A percentile compares a stretch with the other conserved stretches of the same genome.
Evolutionary conservation across 2,329 filamentous ascomycete genomes (phyloP).

Genomic region (Beauveria scarabaeidicola): DNA sequence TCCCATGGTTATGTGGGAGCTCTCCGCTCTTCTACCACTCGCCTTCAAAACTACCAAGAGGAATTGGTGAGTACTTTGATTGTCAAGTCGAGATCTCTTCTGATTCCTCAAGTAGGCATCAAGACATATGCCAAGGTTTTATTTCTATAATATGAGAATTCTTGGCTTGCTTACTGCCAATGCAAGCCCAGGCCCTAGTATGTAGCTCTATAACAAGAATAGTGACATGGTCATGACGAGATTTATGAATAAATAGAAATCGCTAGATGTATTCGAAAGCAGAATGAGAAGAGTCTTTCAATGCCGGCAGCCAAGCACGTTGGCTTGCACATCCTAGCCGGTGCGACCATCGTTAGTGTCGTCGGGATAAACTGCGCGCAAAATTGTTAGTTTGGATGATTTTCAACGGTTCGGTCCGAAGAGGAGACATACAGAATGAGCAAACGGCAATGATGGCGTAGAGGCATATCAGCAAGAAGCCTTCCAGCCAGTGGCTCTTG

Average conservation of each 20-base stretch:
- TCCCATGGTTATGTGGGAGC: too few relatives aligned
- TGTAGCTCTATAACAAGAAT: not conserved
- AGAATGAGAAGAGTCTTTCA: not conserved
- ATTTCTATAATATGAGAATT: not conserved
- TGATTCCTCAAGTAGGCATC: not conserved
- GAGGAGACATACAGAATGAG: slow-evolving; percentile 46
- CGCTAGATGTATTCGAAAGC: not conserved
- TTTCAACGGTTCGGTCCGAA: not conserved
- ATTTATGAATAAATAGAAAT: not conserved
- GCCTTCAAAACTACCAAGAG: too few relatives aligned
- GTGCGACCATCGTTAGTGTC: not conserved
- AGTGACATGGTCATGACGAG: too few relatives aligned
- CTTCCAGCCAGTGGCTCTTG: slow-evolving; percentile 75
- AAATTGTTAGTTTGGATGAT: not conserved
- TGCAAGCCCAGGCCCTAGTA: not conserved
- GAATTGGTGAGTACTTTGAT: too few relatives aligned
- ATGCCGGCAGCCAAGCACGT: not conserved
- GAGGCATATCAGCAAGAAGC: slow-evolving; percentile 64
- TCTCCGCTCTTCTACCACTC: too few relatives aligned
- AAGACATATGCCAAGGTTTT: not conserved
- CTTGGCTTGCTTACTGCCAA: not conserved
- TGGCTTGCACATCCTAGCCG: not conserved
- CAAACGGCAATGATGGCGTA: slow-evolving; percentile 72
- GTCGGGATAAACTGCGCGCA: slow-evolving; percentile 1
- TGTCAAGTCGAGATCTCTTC: too few relatives aligned